Conservation (phyloP, 1,139 yeast species). For the Protomyces arabidopsidicola region DNA sequence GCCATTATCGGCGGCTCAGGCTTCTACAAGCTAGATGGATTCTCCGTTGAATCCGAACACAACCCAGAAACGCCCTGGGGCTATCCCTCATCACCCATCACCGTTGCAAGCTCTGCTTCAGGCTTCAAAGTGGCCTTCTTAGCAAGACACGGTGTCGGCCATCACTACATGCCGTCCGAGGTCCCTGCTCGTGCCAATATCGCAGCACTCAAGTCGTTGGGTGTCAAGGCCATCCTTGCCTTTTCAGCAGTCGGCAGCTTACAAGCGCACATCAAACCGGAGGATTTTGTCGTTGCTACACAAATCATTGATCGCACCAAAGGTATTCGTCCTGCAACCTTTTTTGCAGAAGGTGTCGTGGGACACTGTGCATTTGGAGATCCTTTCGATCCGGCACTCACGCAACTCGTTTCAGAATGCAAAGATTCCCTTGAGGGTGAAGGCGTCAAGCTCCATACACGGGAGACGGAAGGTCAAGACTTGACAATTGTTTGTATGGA, state of each 20-base stretch:
- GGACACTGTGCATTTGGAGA: constrained; percentile 98
- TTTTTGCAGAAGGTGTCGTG: constrained; percentile 86
- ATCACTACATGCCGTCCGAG: constrained; percentile 81
- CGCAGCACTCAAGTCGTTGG: constrained; percentile 84
- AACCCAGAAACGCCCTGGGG: constrained; percentile 71
- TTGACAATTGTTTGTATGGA: constrained; percentile 92
- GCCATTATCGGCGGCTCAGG: constrained; percentile 93
- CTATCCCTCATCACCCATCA: constrained; percentile 86
- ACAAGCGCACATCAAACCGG: constrained; percentile 79
- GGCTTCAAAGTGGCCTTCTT: constrained; percentile 90
- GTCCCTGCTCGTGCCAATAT: constrained; percentile 93
- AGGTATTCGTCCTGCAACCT: constrained; percentile 86
- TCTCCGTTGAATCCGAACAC: constrained; percentile 41
- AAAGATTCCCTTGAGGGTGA: constrained; percentile 56
- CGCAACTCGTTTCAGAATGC: constrained; percentile 61
- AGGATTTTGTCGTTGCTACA: constrained; percentile 91
- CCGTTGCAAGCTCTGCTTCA: constrained; percentile 65
- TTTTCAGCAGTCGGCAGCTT: constrained; percentile 96
- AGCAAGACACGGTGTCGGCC: constrained; percentile 90
- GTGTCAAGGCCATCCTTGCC: constrained; percentile 83
- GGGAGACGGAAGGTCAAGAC: constrained; percentile 53
- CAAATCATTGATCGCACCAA: constrained; percentile 96
- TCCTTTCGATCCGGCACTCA: constrained; percentile 56
- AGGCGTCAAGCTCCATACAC: constrained; percentile 52
- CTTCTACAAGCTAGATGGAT: constrained; percentile 75